phyloP scores from a whole-genome alignment of 805 yeast species.

The Yarrowia hollandica region DNA sequence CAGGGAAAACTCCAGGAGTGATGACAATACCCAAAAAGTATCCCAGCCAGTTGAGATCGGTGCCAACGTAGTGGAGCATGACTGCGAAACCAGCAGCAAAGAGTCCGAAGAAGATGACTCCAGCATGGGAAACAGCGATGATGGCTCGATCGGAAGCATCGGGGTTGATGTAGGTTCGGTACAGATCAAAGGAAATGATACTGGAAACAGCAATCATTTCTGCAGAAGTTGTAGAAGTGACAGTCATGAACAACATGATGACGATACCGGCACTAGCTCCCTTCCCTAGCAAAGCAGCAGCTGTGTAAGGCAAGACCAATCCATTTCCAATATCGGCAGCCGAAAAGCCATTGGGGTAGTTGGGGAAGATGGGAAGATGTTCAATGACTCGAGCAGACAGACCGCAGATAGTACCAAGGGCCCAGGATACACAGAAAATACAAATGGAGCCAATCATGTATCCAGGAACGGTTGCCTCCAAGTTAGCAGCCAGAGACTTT shows the following conservation, averaged over 20 bases:
- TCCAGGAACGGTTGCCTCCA: conserved; percentile 47
- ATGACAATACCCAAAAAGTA: conserved; percentile 71
- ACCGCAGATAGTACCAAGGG: conserved; percentile 42
- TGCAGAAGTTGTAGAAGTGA: conserved; percentile 47
- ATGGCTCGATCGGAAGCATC: conserved; percentile 48
- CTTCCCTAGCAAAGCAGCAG: conserved; percentile 74
- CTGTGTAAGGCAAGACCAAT: conserved; percentile 60
- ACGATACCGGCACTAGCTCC: conserved; percentile 80
- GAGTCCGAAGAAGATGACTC: conserved; percentile 46
- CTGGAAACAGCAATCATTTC: conserved; percentile 47
- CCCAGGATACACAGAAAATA: conserved; percentile 49
- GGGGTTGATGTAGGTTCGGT: conserved; percentile 47
- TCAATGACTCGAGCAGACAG: conserved; percentile 54
- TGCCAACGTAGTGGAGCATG: conserved; percentile 76
- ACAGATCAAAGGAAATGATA: conserved; percentile 50
- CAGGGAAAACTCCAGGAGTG: conserved; percentile 38
- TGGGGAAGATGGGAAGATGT: conserved; percentile 67
- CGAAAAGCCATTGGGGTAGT: conserved; percentile 66
- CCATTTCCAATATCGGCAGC: conserved; percentile 72
- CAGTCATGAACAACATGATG: conserved; percentile 45
- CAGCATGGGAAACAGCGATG: conserved; percentile 47
- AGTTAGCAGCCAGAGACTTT: conserved; percentile 48
- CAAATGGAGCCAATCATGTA: conserved; percentile 50
- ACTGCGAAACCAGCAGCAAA: conserved; percentile 76
- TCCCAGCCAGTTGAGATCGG: conserved; percentile 72